Evolutionary conservation across 495 filamentous ascomycete genomes (phyloP).

Genomic region (Penicillium steckii): DNA sequence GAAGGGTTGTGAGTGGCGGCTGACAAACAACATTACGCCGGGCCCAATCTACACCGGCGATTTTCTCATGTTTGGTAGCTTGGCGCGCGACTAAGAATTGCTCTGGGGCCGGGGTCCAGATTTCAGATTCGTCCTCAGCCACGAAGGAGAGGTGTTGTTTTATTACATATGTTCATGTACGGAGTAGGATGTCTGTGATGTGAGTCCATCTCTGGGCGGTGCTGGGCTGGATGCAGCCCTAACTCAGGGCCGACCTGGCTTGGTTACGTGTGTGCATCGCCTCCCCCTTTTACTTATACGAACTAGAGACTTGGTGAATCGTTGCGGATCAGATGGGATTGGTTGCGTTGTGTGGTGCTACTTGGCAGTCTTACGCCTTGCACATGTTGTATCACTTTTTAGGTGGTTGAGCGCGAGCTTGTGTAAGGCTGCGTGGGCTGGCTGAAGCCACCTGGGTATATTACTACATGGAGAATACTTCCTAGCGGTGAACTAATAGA

Average conservation of each 20-base stretch:
- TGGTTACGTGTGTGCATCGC: background rate
- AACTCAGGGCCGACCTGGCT: background rate
- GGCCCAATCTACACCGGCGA: conserved; percentile 6
- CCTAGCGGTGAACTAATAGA: background rate
- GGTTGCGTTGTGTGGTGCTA: background rate
- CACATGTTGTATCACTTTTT: background rate
- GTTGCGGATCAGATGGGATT: background rate
- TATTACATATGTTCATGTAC: background rate
- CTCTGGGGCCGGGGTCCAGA: background rate
- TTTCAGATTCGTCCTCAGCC: conserved; percentile 3
- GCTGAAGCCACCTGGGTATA: background rate
- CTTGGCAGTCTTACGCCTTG: background rate
- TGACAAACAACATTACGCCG: conserved; percentile 10
- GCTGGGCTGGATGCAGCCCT: background rate
- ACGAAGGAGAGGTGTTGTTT: background rate
- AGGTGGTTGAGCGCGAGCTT: conserved; percentile 1
- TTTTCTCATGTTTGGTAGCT: conserved; percentile 6
- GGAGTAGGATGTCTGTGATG: background rate
- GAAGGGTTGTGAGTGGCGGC: conserved; percentile 8
- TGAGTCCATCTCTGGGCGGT: background rate
- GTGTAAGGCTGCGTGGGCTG: conserved; percentile 1
- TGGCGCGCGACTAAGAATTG: conserved; percentile 19
- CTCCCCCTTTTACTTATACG: background rate
- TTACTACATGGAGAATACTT: background rate
- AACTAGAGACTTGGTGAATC: background rate